Base-by-base conservation (phyloP, 2,329 filamentous ascomycete genomes). In the Fusarium papillatum region DNA sequence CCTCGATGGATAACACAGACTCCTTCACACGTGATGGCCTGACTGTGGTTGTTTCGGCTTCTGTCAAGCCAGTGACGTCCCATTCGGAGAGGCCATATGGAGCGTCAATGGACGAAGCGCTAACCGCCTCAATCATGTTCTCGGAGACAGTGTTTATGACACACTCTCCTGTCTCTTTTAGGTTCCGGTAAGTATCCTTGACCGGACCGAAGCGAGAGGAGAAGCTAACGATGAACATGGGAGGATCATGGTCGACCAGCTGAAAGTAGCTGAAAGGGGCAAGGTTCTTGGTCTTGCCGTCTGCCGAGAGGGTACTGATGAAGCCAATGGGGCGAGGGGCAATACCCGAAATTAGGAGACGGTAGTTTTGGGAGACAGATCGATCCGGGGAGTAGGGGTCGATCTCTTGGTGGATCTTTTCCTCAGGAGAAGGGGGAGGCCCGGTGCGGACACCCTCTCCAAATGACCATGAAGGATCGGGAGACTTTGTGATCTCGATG, bases 201-300 rank as follows among this genome's bases (percentile, higher is more conserved):
- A 92, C 90, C 7, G 87, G 84, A 3, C 83, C 84, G 4, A 86
- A 80, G 4, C 84, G 75, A 9, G 85, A 84, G 5, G 86, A 82
- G 78, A 89, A 86, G 48, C 89, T 88, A 19, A 90, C 85, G 11
- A 90, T 89, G 84, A 97, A 96, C 50, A 96, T 87, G 1, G 95
- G 95, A 3, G 95, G 95, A 81, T 97, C 95, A 81, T 96, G 94
- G 82, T 92, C 92, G 72, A 97, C 89, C 66, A 97, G 84, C 80
- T 95, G 92, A 80, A 94, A 94, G 85, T 96, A 97, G 78, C 90
- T 93, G 84, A 96, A 97, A 0, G 95, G 95, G 0, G 95, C 94
- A 1, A 97, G 88, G 83, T 98, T 98, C 10, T 82, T 89, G 77
- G 72, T 88, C 63, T 80, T 84, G 19, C 93, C 94, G 79, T 95